Evolutionary conservation across 179 eudicot species (phyloP).

Genomic region (Spergularia azorica): DNA sequence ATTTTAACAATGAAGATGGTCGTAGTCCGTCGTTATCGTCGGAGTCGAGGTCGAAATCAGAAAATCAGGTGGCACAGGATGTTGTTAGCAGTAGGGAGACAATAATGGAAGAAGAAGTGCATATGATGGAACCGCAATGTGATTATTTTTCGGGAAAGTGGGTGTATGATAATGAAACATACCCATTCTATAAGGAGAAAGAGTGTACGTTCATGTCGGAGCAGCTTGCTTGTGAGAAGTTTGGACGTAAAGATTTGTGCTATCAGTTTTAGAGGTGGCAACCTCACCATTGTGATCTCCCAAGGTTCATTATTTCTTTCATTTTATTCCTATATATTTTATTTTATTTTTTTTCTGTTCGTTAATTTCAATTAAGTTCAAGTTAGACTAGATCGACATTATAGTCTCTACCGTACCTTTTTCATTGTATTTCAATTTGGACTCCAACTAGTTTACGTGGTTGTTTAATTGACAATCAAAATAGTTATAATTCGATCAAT

Average conservation of each 20-base stretch:
- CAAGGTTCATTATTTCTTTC: constrained; percentile 45
- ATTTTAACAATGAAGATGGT: background rate
- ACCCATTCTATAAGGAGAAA: constrained; percentile 57
- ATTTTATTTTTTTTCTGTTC: background rate
- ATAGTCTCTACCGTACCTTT: too few relatives aligned
- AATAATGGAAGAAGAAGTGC: background rate
- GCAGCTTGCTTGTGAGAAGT: constrained; percentile 60
- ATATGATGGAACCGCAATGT: constrained; percentile 28
- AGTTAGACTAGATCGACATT: background rate
- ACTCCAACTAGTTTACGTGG: too few relatives aligned
- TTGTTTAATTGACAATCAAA: too few relatives aligned
- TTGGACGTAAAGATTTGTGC: constrained; percentile 56
- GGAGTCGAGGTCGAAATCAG: background rate
- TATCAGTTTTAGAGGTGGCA: constrained; percentile 82
- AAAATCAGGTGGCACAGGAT: background rate
- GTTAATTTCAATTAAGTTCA: background rate
- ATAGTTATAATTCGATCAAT: too few relatives aligned
- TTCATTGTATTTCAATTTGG: too few relatives aligned
- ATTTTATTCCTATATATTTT: too few relatives aligned
- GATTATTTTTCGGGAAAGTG: constrained; percentile 60
- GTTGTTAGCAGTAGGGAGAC: background rate
- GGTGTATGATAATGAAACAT: constrained; percentile 52
- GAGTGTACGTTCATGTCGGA: constrained; percentile 56
- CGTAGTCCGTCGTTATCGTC: background rate
- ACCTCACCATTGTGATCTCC: constrained; percentile 68